Conservation (phyloP, 2,329 filamentous ascomycete species). For the Fusarium albidum region DNA sequence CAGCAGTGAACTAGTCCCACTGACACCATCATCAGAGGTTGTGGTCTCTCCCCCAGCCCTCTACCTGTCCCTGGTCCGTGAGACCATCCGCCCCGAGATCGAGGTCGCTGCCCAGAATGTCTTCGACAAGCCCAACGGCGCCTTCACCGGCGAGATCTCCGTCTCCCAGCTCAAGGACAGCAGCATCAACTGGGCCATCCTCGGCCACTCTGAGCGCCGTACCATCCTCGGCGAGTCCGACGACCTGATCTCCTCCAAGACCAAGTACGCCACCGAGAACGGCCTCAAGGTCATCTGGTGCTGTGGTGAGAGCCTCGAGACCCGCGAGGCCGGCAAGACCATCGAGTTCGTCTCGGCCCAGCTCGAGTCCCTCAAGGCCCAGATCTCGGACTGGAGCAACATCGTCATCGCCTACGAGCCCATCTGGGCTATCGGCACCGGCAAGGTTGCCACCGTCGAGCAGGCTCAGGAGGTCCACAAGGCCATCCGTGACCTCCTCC, state of each 20-base stretch:
- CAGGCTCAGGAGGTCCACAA: conserved; percentile 95
- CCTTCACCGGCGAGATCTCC: conserved; percentile 96
- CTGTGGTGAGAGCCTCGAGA: conserved; percentile 94
- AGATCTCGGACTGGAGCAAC: conserved; percentile 88
- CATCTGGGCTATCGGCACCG: conserved; percentile 95
- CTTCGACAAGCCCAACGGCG: conserved; percentile 95
- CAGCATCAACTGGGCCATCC: conserved; percentile 87
- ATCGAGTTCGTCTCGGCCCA: conserved; percentile 86
- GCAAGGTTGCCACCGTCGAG: conserved; percentile 87
- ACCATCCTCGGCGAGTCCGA: conserved; percentile 89
- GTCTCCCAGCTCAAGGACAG: conserved; percentile 90
- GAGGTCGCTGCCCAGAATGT: conserved; percentile 96
- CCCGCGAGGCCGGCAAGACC: conserved; percentile 86
- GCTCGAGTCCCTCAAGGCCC: conserved; percentile 80
- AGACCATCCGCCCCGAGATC: conserved; percentile 77
- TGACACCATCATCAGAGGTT: conserved; percentile 70
- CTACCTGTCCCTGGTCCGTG: conserved; percentile 88
- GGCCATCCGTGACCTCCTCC: conserved; percentile 89
- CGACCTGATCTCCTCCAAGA: conserved; percentile 88
- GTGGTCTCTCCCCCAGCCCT: conserved; percentile 91
- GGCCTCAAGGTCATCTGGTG: conserved; percentile 94
- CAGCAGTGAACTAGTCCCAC: background rate
- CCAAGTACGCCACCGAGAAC: conserved; percentile 88
- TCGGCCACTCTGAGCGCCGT: conserved; percentile 95
- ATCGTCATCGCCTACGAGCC: conserved; percentile 98